Conservation (phyloP, 805 yeast genomes). For the Pichia eremophila region DNA sequence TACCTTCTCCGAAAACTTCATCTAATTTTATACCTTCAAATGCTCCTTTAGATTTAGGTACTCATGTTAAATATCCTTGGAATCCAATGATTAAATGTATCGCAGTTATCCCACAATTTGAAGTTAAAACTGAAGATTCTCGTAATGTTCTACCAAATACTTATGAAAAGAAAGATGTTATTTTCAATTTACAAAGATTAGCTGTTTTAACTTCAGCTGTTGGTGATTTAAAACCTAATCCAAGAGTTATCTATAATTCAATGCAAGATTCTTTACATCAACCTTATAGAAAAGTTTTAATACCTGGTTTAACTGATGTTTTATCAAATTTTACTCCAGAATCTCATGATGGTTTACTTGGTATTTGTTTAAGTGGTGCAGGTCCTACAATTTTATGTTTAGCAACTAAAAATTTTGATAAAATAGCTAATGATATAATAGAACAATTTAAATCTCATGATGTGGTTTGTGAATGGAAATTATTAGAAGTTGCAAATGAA, state of each 20-base stretch:
- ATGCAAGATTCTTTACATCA: slow-evolving; percentile 97
- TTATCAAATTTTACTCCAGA: slow-evolving; percentile 72
- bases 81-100: slow-evolving; percentile 73
- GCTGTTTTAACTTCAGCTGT: slow-evolving; percentile 90
- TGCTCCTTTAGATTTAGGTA: slow-evolving; percentile 85
- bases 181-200: slow-evolving; percentile 86
- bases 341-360: slow-evolving; percentile 76
- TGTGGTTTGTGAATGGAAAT: slow-evolving; percentile 72
- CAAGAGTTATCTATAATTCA: slow-evolving; percentile 78
- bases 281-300: slow-evolving; percentile 86
- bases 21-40: slow-evolving; percentile 63
- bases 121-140: slow-evolving; percentile 85
- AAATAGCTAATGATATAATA: slow-evolving; percentile 70
- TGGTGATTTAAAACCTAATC: slow-evolving; percentile 67
- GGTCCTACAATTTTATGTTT: slow-evolving; percentile 95
- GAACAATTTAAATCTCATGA: slow-evolving; percentile 52
- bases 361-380: slow-evolving; percentile 94
- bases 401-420: slow-evolving; percentile 82
- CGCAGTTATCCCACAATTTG: slow-evolving; percentile 89
- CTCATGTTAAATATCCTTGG: slow-evolving; percentile 81
- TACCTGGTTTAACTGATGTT: slow-evolving; percentile 85
- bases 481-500: slow-evolving; percentile 77
- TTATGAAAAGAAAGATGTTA: slow-evolving; percentile 71
- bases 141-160: slow-evolving; percentile 81
- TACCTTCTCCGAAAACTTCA: slow-evolving; percentile 35